Base-by-base conservation (phyloP, 2,329 filamentous ascomycete species). In the Fusarium annulatum region DNA sequence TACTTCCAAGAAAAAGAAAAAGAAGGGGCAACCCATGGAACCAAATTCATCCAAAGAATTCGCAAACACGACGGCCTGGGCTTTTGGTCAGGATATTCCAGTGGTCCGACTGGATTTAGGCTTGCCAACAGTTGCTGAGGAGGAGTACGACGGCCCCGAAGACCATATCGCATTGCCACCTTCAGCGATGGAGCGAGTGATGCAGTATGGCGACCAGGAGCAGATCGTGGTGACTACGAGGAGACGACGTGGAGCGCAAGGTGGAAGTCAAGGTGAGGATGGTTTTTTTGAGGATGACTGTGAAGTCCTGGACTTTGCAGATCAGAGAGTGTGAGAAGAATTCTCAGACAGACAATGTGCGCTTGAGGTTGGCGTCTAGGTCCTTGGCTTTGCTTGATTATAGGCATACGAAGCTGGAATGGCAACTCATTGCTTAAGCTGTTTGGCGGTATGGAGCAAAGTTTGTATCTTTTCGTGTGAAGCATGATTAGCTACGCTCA, bases 201-300 rank as follows among this genome's bases (percentile, higher is more conserved):
- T 88, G 84, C 88, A 87, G 77, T 84, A 89, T 76, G 84, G 89
- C 69, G 88, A 92, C 70, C 88, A 92, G 57, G 92, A 94, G 82
- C 91, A 95, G 81, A 92, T 96, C 68, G 92, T 97, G 48, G 91
- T 96, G 23, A 97, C 93, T 21, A 96, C 94, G 5, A 88, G 94
- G 69, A 87, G 93, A 59, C 89, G 93, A 67, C 89, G 88, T 45
- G 84, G 86, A 43, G 86, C 85, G 57, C 85, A 88, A 59, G 80
- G 83, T 42, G 81, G 83, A 21, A 84, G 85, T 36, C 80, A 82
- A 43, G 91, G 91, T 49, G 92, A 94, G 64, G 91, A 92, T 62
- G 93, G 92, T 5, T 97, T 97, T 82, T 97, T 97, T 78, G 95
- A 97, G 82, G 94, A 97, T 80, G 95, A 97, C 79, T 96, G 94